Evolutionary conservation across 2,329 filamentous ascomycete genomes (phyloP), one percentile per base, ranked within the genome.

Genomic region (Conoideocrella luteorostrata): DNA sequence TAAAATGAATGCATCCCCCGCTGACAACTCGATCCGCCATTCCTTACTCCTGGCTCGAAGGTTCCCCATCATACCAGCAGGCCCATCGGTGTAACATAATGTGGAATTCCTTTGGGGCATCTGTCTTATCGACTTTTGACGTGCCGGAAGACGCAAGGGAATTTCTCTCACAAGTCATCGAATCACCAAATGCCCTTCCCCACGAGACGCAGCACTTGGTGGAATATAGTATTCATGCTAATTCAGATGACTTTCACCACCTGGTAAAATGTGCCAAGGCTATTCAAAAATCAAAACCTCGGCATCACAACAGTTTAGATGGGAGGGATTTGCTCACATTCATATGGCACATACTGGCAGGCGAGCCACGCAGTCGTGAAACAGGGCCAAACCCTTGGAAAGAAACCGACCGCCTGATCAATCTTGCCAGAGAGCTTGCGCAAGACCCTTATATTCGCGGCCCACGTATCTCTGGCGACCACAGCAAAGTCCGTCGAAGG

Each of bases 371-470:
- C 17, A 34, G 43, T 21, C 12, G 28, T 38, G 30, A 48, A 20
- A 26, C 45, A 28, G 12, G 43, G 30, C 28, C 46, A 6, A 41
- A 49, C 15, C 52, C 57, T 4, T 68, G 65, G 65, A 53, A 47
- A 22, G 50, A 58, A 37, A 68, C 65, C 4, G 65, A 68, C 43
- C 54, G 59, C 21, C 50, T 65, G 17, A 65, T 67, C 40, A 47
- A 52, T 20, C 48, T 51, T 30, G 61, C 58, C 10, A 57, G 55
- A 48, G 48, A 49, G 18, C 50, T 63, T 9, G 56, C 60, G 44
- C 43, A 37, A 18, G 52, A 59, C 33, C 39, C 53, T 5, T 43
- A 48, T 28, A 50, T 49, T 38, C 43, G 29, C 26, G 45, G 51
- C 21, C 48, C 54, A 21, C 7, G 7, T 20, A 13, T 5, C 24